These are phyloP conservation scores for Neurospora pannonica DNA, from an alignment of 495 filamentous ascomycete species.

Conservation along the genomic window DNA sequence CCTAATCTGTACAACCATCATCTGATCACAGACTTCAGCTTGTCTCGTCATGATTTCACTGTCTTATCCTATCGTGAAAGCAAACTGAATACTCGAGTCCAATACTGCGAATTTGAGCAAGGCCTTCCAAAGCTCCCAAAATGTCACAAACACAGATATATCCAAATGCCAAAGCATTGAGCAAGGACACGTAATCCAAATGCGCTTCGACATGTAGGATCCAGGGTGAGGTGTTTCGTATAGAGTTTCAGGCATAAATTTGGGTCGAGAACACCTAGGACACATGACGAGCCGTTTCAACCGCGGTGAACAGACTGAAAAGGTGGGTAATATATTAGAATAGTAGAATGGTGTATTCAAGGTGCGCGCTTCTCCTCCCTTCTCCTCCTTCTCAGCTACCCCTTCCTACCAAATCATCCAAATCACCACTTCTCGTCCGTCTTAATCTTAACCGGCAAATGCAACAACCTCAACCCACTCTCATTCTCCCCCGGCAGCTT, in stretches of 20 bases:
- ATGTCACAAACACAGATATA: background rate
- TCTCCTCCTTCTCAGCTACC: background rate
- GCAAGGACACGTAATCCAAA: no score
- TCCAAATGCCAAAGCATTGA: background rate
- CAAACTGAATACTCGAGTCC: background rate
- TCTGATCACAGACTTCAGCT: background rate
- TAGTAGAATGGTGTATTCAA: background rate
- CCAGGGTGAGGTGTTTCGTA: background rate
- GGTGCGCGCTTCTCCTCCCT: background rate
- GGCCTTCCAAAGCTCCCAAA: background rate
- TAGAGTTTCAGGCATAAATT: background rate
- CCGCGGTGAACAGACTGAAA: background rate
- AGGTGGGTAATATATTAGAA: background rate
- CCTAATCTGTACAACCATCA: background rate
- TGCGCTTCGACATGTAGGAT: background rate
- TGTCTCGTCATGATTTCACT: background rate
- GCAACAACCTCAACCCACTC: constrained; percentile 29
- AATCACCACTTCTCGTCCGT: background rate
- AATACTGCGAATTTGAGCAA: background rate
- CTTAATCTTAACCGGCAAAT: constrained; percentile 32
- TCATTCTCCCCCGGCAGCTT: constrained; percentile 29
- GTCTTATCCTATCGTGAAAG: background rate
- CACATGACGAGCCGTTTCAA: background rate
- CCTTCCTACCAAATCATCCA: background rate
- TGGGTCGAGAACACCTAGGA: background rate